These are phyloP conservation scores for Phytophthora vignae DNA, from an alignment of 352 stramenopile species.

Conservation along the genomic window DNA sequence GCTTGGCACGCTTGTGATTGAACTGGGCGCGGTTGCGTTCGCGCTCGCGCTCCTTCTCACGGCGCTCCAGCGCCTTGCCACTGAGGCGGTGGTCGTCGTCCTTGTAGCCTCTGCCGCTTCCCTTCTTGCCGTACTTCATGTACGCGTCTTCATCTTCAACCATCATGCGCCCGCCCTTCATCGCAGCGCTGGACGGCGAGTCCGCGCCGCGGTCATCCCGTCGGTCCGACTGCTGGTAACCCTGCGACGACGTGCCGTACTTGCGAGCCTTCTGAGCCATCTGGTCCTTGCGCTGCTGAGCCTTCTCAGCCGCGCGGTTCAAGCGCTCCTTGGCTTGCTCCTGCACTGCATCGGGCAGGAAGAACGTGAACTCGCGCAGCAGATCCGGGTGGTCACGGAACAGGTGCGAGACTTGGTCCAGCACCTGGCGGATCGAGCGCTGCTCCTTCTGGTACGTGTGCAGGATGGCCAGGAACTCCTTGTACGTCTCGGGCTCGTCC, in stretches of 20 bases:
- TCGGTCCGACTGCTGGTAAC: conserved; percentile 50
- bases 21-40: conserved; percentile 83
- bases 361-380: conserved; percentile 99
- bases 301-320: conserved; percentile 95
- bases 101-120: conserved; percentile 57
- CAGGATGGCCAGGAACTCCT: conserved; percentile 99
- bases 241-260: conserved; percentile 38
- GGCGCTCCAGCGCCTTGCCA: conserved; percentile 68
- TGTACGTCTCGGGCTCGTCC: conserved; percentile 98
- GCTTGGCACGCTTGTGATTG: conserved; percentile 75
- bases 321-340: conserved; percentile 97
- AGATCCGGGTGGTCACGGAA: conserved; percentile 99
- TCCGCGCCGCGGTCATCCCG: conserved; percentile 57
- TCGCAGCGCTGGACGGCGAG: conserved; percentile 62
- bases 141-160: conserved; percentile 53
- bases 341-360: conserved; percentile 99
- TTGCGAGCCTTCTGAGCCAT: conserved; percentile 64
- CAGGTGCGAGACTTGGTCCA: conserved; percentile 98
- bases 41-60: conserved; percentile 82
- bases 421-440: conserved; percentile 96
- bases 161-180: conserved; percentile 57
- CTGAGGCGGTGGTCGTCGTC: conserved; percentile 60
- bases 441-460: conserved; percentile 99
- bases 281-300: conserved; percentile 89
- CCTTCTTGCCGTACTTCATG: conserved; percentile 55